Evolutionary conservation across 2,329 filamentous ascomycete genomes (phyloP), one percentile per base, ranked within the genome.

Genomic region (Passalora sequoiae): DNA sequence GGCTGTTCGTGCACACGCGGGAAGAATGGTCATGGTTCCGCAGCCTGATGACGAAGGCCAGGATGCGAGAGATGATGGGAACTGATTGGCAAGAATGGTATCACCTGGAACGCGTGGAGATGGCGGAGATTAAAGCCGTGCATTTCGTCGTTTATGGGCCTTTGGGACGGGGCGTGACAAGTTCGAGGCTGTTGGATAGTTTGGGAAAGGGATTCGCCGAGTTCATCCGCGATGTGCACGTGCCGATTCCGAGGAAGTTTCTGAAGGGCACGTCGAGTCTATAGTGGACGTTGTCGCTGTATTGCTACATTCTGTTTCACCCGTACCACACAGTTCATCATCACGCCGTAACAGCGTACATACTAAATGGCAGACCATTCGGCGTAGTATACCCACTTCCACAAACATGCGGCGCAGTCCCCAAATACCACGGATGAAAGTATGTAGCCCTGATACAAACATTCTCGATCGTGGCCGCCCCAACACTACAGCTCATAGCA

Each of bases 41-140:
- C 4, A 48, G 50, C 2, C 31, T 57, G 9, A 31, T 61, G 29
- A 55, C 53, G 4, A 40, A 43, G 9, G 43, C 43, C 17, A 54
- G 49, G 38, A 46, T 61, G 38, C 44, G 41, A 13, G 44, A 55
- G 33, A 37, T 62, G 30, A 37, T 62, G 19, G 56, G 50, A 3
- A 45, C 47, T 6, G 58, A 60, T 29, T 61, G 53, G 52, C 28
- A 54, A 21, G 53, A 55, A 16, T 51, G 50, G 45, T 51, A 58
- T 33, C 42, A 44, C 4, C 54, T 68, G 32, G 64, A 67, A 50
- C 55, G 65, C 1, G 64, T 65, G 33, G 65, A 69, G 48, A 58
- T 69, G 47, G 59, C 57, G 1, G 57, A 62, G 9, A 60, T 69
- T n/a, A 50, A 55, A 15, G 65, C 66, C 2, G 65, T 69, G 29